Evolutionary conservation across 2,329 filamentous ascomycete species (phyloP).

Genomic region (Neoarthrinium moseri): DNA sequence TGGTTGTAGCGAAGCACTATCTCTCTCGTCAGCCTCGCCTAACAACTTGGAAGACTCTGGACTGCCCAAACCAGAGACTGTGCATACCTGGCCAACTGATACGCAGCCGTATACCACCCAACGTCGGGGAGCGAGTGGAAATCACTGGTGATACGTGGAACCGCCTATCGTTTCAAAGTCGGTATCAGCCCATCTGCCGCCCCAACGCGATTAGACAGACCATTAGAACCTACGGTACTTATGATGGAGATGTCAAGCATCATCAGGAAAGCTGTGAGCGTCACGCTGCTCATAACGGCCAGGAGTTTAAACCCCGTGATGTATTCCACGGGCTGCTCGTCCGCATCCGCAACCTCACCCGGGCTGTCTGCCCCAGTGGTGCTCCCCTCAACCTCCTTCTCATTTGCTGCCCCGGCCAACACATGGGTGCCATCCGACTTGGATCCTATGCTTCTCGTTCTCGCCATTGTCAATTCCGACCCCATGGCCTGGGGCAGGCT

Average conservation of each 20-base stretch:
- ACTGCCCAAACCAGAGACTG: not conserved
- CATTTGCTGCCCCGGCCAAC: too few species aligned
- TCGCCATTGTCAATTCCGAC: not conserved
- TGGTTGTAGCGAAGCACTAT: conserved; percentile 12
- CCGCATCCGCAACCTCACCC: not conserved
- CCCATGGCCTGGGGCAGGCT: too few species aligned
- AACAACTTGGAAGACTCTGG: not conserved
- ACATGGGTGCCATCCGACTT: too few species aligned
- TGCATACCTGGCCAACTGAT: conserved; percentile 11
- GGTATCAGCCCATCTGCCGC: not conserved
- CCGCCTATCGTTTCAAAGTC: conserved; percentile 7
- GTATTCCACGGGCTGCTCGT: conserved; percentile 18
- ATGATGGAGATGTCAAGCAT: conserved; percentile 54
- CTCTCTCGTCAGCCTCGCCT: not conserved
- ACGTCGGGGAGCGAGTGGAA: conserved; percentile 14
- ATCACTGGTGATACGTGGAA: conserved; percentile 13
- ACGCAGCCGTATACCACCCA: conserved; percentile 15
- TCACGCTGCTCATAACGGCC: conserved; percentile 31
- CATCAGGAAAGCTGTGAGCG: conserved; percentile 44
- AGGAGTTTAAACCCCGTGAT: conserved; percentile 23
- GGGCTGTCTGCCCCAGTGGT: not conserved
- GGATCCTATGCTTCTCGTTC: conserved; percentile 11
- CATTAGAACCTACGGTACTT: conserved; percentile 39
- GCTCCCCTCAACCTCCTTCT: too few species aligned
- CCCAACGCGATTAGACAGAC: not conserved